Evolutionary conservation across 2,329 filamentous ascomycete genomes (phyloP).

Genomic region (Cordyceps tenuipes): DNA sequence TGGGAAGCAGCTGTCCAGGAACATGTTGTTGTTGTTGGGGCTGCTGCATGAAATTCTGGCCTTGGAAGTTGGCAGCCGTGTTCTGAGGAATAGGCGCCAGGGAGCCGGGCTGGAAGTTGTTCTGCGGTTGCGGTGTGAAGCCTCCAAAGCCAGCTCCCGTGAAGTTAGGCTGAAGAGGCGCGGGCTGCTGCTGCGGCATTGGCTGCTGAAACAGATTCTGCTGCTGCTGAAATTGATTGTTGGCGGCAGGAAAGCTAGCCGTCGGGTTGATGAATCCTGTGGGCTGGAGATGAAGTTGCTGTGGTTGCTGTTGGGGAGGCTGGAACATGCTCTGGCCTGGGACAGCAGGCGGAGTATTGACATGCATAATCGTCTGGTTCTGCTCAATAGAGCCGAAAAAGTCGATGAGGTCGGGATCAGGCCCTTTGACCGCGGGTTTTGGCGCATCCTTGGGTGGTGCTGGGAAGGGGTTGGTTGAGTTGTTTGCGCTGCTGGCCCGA

Average conservation of each 20-base stretch:
- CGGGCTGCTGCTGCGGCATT: slow-evolving; percentile 33
- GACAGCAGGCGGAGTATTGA: slow-evolving; percentile 28
- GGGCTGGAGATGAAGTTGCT: slow-evolving; percentile 17
- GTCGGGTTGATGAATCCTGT: slow-evolving; percentile 4
- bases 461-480: slow-evolving; percentile 36
- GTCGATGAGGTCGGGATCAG: slow-evolving; percentile 76
- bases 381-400: slow-evolving; percentile 93
- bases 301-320: slow-evolving; percentile 18
- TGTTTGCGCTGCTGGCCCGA: slow-evolving; percentile 16
- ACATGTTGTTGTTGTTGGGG: slow-evolving; percentile 19
- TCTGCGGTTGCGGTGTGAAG: slow-evolving; percentile 55
- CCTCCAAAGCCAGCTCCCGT: slow-evolving; percentile 77
- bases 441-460: slow-evolving; percentile 30
- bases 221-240: slow-evolving; percentile 27
- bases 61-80: slow-evolving; percentile 42
- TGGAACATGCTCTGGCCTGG: slow-evolving; percentile 24
- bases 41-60: slow-evolving; percentile 15
- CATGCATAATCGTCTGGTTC: slow-evolving; percentile 65
- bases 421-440: slow-evolving; percentile 47
- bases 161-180: slow-evolving; percentile 39
- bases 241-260: slow-evolving; percentile 13
- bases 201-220: slow-evolving; percentile 26
- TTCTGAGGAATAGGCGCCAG: slow-evolving; percentile 53
- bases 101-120: slow-evolving; percentile 41
- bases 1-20: slow-evolving; percentile 17